Base-by-base conservation (phyloP, 371 early-diverging fungal species). In the Saksenaea vasiformis region DNA sequence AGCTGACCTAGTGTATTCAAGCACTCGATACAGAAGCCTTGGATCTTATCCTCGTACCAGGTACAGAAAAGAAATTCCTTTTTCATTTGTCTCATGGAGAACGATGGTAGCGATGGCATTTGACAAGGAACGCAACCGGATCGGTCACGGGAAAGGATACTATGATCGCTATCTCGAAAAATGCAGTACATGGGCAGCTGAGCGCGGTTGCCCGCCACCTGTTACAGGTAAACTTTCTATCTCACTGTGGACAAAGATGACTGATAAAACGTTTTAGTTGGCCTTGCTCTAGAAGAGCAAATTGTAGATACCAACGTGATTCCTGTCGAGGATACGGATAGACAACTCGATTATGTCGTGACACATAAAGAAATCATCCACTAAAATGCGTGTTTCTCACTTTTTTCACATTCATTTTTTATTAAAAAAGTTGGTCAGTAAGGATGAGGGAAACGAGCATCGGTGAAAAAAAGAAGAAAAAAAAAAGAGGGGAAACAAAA, bases 71-170 rank as follows among this genome's bases (percentile, higher is more conserved):
- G 0, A 55, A 19, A 13, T 26, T 27, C 28, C 28, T 24, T 9
- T 37, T 51, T 17, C 5, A 3, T 24, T 44, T 57, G 3, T 13
- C n/a, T 61, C 11, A 34, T 59, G 5, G 39, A 39, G 2, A 11
- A 39, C 11, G 1, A 31, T 31, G 31, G 31, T 39, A 78, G 81
- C 85, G 22, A 67, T 91, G 11, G 89, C 85, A 7, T 91, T 91
- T 76, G 91, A 90, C 66, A 59, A 58, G n/a, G 65, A 74, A 27
- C 77, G 82, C 55, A 85, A 86, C 67, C 72, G 90, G 28, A 78
- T 91, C 47, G 91, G 90, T 5, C 91, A 91, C 63, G 89, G 91
- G 11, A 87, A 87, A 79, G 91, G 91, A 85, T 87, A 81, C 56
- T 78, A 80, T 60, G 78, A 82, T 64, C 69, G 74, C 22, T 79